Evolutionary conservation across 345 rosid genomes (phyloP), one percentile per base, ranked within the genome.

Genomic region (Pseudoturritis turrita): DNA sequence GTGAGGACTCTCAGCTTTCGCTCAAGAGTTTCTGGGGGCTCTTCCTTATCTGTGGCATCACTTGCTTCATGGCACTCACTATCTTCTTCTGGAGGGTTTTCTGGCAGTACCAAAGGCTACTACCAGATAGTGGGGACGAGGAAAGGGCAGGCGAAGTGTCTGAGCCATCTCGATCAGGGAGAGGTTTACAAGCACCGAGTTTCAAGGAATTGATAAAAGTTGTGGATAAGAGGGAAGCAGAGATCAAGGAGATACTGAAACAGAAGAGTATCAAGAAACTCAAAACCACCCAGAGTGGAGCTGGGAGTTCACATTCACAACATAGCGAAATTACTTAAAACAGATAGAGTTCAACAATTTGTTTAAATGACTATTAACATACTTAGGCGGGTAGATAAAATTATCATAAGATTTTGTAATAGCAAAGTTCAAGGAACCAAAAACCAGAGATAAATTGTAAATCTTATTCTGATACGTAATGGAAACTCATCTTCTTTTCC

Each of bases 1-100:
- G 21, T 9, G 91, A 84, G 11, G 83, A 63, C 0, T 79, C 68
- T 74, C 83, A 83, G 14, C 96, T 95, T 39, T 89, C 93, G 14
- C 81, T 95, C 55, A 78, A 22, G 28, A 95, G 96, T 83, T 95
- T 95, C 74, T 95, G 97, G 97, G 97, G 99, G 12, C 83, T 95
- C 46, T 95, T 95, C 78, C 92, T 95, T 26, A 87, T 95, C n/a
- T 86, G 96, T 35, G 97, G 97, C 76, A 28, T 82, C 58, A 81
- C 89, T 31, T 88, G 96, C 81, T 37, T 86, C 65, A 33, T 87
- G 11, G 86, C 96, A 4, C 89, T 95, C 25, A 18, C 59, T 11
- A 3, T 78, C 13, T 95, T 89, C 88, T 87, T 59, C 82, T 88
- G 72, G 66, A 84, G 79, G 75, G 69, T 91, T 56, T 56, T 82